phyloP scores from a whole-genome alignment of 169 alveolate species.

The Amoebophrya sp. region DNA sequence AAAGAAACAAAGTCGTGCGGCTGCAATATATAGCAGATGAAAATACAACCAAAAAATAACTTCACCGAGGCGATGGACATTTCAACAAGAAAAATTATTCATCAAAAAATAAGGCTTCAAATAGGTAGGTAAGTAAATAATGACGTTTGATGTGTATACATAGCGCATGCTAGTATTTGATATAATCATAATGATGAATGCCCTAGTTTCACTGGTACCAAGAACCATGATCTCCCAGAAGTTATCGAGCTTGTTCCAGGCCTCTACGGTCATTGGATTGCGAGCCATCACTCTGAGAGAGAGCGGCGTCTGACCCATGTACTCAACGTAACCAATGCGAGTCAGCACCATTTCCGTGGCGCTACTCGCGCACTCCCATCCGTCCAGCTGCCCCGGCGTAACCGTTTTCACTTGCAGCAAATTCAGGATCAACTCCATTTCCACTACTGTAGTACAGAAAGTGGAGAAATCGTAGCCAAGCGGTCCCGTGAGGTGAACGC shows the following conservation, averaged over 20 bases:
- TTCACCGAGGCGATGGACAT: too few relatives aligned
- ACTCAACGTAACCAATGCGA: background rate
- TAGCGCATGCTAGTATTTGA: too few relatives aligned
- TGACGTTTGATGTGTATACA: too few relatives aligned
- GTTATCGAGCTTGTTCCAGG: slow-evolving; percentile 21
- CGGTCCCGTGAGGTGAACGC: background rate
- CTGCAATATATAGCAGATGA: too few relatives aligned
- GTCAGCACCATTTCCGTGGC: background rate
- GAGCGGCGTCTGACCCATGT: background rate
- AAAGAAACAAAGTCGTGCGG: too few relatives aligned
- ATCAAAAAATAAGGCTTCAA: too few relatives aligned
- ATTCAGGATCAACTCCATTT: background rate
- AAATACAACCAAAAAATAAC: too few relatives aligned
- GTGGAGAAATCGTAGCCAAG: slow-evolving; percentile 1
- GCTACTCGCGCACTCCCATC: background rate
- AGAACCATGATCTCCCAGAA: background rate
- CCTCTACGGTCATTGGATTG: background rate
- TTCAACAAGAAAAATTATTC: too few relatives aligned
- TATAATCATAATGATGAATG: too few relatives aligned
- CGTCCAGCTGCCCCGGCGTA: background rate
- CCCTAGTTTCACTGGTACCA: background rate
- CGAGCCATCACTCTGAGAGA: background rate
- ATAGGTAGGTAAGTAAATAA: too few relatives aligned
- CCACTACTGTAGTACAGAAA: background rate
- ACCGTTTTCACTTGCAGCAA: too few relatives aligned